Evolutionary conservation across 352 stramenopile genomes (phyloP), one percentile per base, ranked within the genome.

Genomic region (Globisporangium paroecandrum): DNA sequence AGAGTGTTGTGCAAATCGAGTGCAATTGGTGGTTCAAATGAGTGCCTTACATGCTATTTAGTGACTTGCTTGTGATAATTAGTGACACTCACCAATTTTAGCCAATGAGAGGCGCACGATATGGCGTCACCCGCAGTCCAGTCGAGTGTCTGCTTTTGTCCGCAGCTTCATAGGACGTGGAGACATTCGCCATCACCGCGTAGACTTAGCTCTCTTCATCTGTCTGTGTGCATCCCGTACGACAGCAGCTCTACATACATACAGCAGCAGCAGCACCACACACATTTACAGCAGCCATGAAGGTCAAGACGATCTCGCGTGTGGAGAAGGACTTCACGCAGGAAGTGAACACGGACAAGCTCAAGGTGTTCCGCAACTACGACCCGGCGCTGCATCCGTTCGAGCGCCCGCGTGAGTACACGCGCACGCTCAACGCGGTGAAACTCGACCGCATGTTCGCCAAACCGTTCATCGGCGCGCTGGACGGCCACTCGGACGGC

Each of bases 371-470:
- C 74, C 94, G 97, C 61, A 99, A 99, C 82, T 90, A 98, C 49
- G 94, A 99, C 77, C 97, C 97, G 3, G 77, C 77, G 61, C 89
- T 98, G 58, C 95, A 98, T 66, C 95, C 95, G 63, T 98, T 98
- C 69, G 94, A 98, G 74, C 90, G 89, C 20, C 85, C 90, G 54
- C 83, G 86, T 34, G 89, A 96, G 88, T 99, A 99, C 84, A 98
- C 93, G 12, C 88, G 97, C 47, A 97, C 98, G 49, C 73, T 99
- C 56, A 98, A 98, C 68, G 94, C 97, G 13, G 97, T 97, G 47
- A 99, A 99, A 78, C 83, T 99, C 46, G 96, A 99, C 73, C 95
- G 97, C 6, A 90, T 99, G 79, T 99, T 99, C 83, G 98, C 98
- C 58, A 98, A 98, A 75, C 98, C 98, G 4, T 98, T 99, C 67